Conservation (phyloP, 2,329 filamentous ascomycete species). For the Neurospora sp. region DNA sequence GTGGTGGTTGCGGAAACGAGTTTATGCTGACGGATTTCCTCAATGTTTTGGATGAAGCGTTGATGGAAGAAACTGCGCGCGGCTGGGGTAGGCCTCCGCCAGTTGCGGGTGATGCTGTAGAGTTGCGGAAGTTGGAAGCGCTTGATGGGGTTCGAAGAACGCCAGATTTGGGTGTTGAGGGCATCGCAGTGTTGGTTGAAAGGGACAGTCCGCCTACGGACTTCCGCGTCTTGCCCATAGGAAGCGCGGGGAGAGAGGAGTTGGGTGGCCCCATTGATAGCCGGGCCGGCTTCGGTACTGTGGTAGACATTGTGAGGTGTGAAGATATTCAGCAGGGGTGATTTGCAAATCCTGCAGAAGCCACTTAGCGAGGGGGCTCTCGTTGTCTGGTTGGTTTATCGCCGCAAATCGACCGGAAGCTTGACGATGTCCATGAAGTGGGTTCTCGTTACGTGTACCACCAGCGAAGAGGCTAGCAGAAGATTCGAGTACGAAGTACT, state of each 20-base stretch:
- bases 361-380: not conserved
- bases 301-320: conserved; percentile 39
- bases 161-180: conserved; percentile 44
- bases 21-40: conserved; percentile 90
- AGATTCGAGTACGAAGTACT: not conserved
- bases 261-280: conserved; percentile 62
- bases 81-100: conserved; percentile 43
- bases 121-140: conserved; percentile 35
- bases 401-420: conserved; percentile 7
- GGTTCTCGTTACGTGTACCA: not conserved
- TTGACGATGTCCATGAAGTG: conserved; percentile 12
- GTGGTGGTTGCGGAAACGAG: conserved; percentile 83
- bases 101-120: conserved; percentile 37
- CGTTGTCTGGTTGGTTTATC: conserved; percentile 1
- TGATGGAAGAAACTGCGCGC: conserved; percentile 44
- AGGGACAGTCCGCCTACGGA: conserved; percentile 42
- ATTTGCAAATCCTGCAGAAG: conserved; percentile 6
- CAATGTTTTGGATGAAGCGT: conserved; percentile 56
- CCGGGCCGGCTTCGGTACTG: conserved; percentile 57
- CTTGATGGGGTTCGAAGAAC: conserved; percentile 45
- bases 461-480: not conserved
- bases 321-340: conserved; percentile 12
- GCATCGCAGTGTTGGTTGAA: conserved; percentile 29
- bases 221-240: conserved; percentile 62
- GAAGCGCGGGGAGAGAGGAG: conserved; percentile 62